Conservation (phyloP, 2,329 filamentous ascomycete species). For the Ophiocordyceps camponoti-leonardi region DNA sequence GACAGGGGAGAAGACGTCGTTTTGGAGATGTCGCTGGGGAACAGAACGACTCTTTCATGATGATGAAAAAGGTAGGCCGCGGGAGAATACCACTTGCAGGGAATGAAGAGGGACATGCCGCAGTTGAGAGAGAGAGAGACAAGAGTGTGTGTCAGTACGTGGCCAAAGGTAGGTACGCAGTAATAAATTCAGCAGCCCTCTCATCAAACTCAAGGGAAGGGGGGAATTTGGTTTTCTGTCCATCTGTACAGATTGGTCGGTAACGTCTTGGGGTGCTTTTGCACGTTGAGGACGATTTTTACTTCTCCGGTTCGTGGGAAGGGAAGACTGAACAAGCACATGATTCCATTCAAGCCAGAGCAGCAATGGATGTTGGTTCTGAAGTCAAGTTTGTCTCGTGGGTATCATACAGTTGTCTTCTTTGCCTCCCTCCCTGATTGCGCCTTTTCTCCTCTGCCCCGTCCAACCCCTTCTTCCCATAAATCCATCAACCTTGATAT, state of each 20-base stretch:
- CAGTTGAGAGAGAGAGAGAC: neutral
- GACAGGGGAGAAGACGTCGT: neutral
- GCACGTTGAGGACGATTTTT: neutral
- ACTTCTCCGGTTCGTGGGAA: neutral
- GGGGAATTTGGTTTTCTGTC: neutral
- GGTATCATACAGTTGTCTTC: neutral
- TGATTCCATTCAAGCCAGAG: too few species aligned
- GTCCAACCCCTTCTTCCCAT: neutral
- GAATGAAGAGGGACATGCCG: neutral
- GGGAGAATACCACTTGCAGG: neutral
- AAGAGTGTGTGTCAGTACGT: too few species aligned
- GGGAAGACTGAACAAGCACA: neutral
- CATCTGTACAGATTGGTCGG: neutral
- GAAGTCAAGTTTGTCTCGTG: neutral
- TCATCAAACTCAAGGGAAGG: neutral
- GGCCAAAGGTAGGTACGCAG: neutral
- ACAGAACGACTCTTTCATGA: conserved; percentile 11
- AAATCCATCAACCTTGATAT: neutral
- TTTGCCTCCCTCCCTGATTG: neutral
- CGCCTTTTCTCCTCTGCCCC: neutral
- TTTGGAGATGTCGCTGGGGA: neutral
- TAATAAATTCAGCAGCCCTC: neutral
- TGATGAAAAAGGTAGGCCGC: conserved; percentile 3
- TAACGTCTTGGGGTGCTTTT: too few species aligned
- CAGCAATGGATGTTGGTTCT: too few species aligned